Percentiles rank a stretch among this genome's conserved stretches.
Conservation (phyloP, 1,284 basidiomycete species). For the Mycosarcoma mackinlayi region DNA sequence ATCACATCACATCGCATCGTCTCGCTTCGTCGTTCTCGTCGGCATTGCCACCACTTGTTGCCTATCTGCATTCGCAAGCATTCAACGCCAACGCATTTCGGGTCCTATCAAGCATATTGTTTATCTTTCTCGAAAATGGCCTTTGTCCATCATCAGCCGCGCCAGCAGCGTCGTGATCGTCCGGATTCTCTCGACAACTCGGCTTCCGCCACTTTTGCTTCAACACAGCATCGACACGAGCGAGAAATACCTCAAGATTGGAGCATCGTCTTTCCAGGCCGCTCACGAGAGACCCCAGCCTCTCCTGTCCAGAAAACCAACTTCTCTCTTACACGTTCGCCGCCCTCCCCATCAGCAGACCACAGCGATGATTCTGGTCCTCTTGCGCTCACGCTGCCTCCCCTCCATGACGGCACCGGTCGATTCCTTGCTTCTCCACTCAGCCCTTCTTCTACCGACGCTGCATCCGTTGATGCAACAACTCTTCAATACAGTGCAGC, state of each 20-base stretch:
- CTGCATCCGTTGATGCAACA: constrained; percentile 19
- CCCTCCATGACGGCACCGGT: constrained; percentile 45
- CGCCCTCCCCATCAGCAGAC: constrained; percentile 8
- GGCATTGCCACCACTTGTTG: background rate
- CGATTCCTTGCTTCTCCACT: constrained; percentile 37
- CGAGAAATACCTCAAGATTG: constrained; percentile 32
- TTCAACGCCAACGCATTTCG: background rate
- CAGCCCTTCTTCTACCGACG: constrained; percentile 32
- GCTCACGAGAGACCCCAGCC: constrained; percentile 20
- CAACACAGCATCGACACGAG: constrained; percentile 13
- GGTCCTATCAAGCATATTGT: background rate
- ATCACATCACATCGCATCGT: background rate
- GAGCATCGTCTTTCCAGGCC: constrained; percentile 50
- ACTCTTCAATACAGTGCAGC: constrained; percentile 15
- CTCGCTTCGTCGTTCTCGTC: background rate
- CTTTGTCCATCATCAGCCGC: constrained; percentile 49
- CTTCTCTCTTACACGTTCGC: background rate
- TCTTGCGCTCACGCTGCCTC: constrained; percentile 37
- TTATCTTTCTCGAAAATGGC: constrained; percentile 21
- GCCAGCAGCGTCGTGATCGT: constrained; percentile 33
- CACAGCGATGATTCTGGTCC: constrained; percentile 16
- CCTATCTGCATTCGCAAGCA: background rate
- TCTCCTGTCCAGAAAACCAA: constrained; percentile 5
- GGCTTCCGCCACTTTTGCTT: constrained; percentile 6
- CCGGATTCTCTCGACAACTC: constrained; percentile 22